Conservation (phyloP, 495 filamentous ascomycete genomes). For the Hypoxylon trugodes region DNA sequence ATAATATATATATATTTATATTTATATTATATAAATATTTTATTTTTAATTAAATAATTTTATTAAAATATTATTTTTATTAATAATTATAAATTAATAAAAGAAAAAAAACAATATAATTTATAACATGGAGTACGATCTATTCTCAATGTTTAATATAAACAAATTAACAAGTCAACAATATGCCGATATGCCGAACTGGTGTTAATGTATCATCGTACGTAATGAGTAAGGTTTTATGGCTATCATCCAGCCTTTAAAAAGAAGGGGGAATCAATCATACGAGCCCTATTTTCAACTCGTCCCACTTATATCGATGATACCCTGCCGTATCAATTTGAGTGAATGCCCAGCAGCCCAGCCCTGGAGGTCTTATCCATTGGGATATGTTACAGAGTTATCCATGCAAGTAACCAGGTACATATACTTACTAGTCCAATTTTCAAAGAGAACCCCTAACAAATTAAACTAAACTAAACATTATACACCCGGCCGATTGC, state of each 20-base stretch:
- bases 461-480: too few relatives aligned
- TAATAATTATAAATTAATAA: constrained; percentile 5
- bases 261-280: constrained; percentile 15
- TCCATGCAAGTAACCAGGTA: too few relatives aligned
- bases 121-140: constrained; percentile 11
- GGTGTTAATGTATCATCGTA: constrained; percentile 16
- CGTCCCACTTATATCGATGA: constrained; percentile 21
- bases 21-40: neutral
- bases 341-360: too few relatives aligned
- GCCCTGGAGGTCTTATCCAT: too few relatives aligned
- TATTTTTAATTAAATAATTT: constrained; percentile 28
- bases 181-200: constrained; percentile 26
- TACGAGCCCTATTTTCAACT: constrained; percentile 28
- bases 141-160: neutral
- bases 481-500: constrained; percentile 24
- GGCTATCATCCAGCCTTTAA: constrained; percentile 22
- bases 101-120: constrained; percentile 6
- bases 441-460: too few relatives aligned
- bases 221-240: constrained; percentile 32
- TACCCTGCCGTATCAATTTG: constrained; percentile 2
- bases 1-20: neutral
- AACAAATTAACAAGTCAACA: constrained; percentile 13
- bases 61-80: constrained; percentile 24
- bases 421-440: too few relatives aligned
- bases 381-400: too few relatives aligned